A percentile compares a stretch with the other conserved stretches of the same genome.
These are phyloP conservation scores for maize (Zea mays) DNA, from an alignment of 176 grass and related monocot genomes.

Conservation along the genomic window Zm-B73-REFERENCE-NAM-5.0 NC_050098.1:46681001-46681500, in stretches of 20 bases:
- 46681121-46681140: background rate
- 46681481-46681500: no score
- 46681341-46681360: no score
- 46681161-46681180: constrained; percentile 20
- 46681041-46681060: no score
- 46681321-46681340: background rate
- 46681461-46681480: no score
- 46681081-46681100: background rate
- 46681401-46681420: no score
- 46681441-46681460: no score
- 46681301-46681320: background rate
- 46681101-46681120: background rate
- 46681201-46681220: no score
- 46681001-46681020: no score
- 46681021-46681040: no score
- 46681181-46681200: no score
- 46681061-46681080: constrained; percentile 7
- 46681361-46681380: no score
- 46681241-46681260: constrained; percentile 94
- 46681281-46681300: constrained; percentile 19
- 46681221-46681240: constrained; percentile 72
- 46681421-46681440: background rate
- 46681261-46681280: constrained; percentile 90
- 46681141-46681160: background rate
- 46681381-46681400: no score